These are phyloP conservation scores for Dendryphion nanum DNA, from an alignment of 2,329 filamentous ascomycete species.

Conservation along the genomic window DNA sequence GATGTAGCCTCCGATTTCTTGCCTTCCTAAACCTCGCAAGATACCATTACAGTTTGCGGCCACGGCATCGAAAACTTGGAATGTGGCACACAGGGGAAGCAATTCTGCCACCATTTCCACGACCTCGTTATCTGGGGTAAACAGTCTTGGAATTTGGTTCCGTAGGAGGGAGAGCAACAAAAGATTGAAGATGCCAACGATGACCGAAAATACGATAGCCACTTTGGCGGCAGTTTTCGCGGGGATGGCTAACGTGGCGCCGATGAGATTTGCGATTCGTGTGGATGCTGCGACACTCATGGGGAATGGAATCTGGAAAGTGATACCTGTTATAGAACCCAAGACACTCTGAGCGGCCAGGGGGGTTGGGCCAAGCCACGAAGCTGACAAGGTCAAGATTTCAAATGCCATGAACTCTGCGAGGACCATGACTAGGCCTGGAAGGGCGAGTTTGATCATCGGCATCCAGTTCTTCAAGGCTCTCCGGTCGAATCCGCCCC, in stretches of 20 bases:
- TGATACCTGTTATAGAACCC: constrained; percentile 72
- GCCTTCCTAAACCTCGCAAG: constrained; percentile 80
- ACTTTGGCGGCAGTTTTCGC: constrained; percentile 81
- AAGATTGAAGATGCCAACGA: constrained; percentile 79
- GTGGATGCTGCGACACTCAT: constrained; percentile 86
- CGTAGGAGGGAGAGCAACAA: constrained; percentile 66
- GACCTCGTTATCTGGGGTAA: constrained; percentile 67
- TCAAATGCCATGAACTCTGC: constrained; percentile 94
- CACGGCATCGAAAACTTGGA: constrained; percentile 86
- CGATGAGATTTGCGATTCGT: constrained; percentile 87
- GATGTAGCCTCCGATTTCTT: constrained; percentile 86
- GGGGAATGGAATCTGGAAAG: constrained; percentile 90
- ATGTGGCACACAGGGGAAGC: constrained; percentile 78
- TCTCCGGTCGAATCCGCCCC: constrained; percentile 72
- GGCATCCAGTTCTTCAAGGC: constrained; percentile 74
- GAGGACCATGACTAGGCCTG: constrained; percentile 90
- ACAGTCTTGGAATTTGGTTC: constrained; percentile 72
- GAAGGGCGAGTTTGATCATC: constrained; percentile 61
- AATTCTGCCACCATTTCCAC: constrained; percentile 64
- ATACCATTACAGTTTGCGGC: constrained; percentile 80
- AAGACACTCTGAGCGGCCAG: constrained; percentile 88
- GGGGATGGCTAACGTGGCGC: constrained; percentile 76
- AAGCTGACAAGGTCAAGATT: constrained; percentile 78
- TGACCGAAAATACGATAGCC: constrained; percentile 62
- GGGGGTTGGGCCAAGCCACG: constrained; percentile 73